These are phyloP conservation scores for Paramecium primaurelia DNA, from an alignment of 73 alveolate genomes.

Conservation along the genomic window DNA sequence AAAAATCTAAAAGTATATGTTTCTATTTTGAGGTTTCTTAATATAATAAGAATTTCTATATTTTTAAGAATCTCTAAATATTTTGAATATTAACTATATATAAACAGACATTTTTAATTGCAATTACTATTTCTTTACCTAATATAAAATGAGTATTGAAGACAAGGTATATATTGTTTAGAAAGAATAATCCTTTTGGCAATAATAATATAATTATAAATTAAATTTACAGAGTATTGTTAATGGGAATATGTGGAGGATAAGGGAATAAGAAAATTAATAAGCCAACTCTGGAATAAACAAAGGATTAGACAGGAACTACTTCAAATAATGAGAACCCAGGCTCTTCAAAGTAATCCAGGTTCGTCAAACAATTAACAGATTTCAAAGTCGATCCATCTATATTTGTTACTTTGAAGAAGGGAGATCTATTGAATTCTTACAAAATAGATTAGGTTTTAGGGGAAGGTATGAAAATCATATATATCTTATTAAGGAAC, in stretches of 20 bases:
- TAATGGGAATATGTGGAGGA: background rate
- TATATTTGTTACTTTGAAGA: background rate
- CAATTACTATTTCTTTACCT: background rate
- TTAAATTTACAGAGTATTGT: background rate
- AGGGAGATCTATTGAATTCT: background rate
- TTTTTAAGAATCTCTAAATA: background rate
- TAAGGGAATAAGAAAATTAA: background rate
- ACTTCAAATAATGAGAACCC: background rate
- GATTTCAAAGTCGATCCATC: conserved; percentile 33
- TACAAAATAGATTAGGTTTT: background rate
- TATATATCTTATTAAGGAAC: background rate
- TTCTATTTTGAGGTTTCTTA: background rate
- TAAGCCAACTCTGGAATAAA: background rate
- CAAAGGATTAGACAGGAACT: background rate
- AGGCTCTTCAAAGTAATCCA: background rate
- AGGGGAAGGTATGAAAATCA: conserved; percentile 25
- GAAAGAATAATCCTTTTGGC: background rate
- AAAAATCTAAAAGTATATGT: background rate
- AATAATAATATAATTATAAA: background rate
- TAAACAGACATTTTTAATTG: background rate
- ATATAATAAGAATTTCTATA: background rate
- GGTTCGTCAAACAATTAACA: background rate
- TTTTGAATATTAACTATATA: background rate
- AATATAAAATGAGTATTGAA: background rate
- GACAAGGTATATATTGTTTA: background rate